Percentiles rank a stretch among this genome's conserved stretches.
These are phyloP conservation scores for Penicillium sp. DNA, from an alignment of 2,329 filamentous ascomycete genomes.

Conservation along the genomic window DNA sequence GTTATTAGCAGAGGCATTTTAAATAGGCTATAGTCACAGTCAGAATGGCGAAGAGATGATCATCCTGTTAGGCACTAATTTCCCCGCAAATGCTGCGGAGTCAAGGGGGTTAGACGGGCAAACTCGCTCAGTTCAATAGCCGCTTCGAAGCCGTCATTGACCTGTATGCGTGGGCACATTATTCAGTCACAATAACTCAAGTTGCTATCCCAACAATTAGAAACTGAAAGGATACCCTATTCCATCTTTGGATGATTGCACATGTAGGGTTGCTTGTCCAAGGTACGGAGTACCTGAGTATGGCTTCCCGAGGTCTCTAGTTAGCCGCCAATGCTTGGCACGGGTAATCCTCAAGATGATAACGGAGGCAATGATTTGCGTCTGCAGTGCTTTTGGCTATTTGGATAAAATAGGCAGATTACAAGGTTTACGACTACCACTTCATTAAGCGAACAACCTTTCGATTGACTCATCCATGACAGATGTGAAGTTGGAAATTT, in stretches of 20 bases:
- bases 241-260: no score
- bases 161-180: neutral
- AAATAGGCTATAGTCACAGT: neutral
- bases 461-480: neutral
- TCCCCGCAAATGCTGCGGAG: conserved; percentile 17
- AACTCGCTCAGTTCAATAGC: neutral
- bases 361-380: neutral
- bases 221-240: no score
- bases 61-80: neutral
- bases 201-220: no score
- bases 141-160: neutral
- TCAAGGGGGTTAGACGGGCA: conserved; percentile 5
- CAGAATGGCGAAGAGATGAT: neutral
- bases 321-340: neutral
- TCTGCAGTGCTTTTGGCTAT: conserved; percentile 11
- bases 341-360: neutral
- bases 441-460: neutral
- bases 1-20: neutral
- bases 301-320: neutral
- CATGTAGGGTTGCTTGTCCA: no score
- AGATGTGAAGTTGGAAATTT: neutral
- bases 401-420: neutral
- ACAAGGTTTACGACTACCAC: neutral
- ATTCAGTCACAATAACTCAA: no score
- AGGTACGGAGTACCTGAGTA: no score